These are phyloP conservation scores for Ustilago curta DNA, from an alignment of 1,284 basidiomycete species.

Conservation along the genomic window DNA sequence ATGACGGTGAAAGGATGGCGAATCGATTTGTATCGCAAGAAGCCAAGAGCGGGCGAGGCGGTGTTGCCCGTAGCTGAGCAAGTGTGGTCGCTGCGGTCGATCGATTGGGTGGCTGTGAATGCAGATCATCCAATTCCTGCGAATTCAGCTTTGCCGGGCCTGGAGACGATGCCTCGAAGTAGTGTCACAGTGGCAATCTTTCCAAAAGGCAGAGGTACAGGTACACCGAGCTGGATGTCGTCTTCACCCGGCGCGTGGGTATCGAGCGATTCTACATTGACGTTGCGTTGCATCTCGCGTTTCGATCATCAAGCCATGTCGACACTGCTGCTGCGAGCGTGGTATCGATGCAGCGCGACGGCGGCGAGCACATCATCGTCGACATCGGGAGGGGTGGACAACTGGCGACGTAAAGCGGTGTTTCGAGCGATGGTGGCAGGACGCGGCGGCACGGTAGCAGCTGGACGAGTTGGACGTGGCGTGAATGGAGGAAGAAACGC, in stretches of 20 bases:
- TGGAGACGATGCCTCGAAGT: conserved; percentile 26
- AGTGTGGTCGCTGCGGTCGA: conserved; percentile 27
- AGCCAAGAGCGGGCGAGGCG: conserved; percentile 34
- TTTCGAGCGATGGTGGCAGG: conserved; percentile 52
- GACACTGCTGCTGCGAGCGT: conserved; percentile 39
- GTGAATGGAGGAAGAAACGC: conserved; percentile 42
- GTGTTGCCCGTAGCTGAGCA: conserved; percentile 25
- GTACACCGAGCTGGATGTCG: neutral
- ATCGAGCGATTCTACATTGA: conserved; percentile 13
- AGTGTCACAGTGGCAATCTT: conserved; percentile 35
- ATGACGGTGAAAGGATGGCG: conserved; percentile 51
- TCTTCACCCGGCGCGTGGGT: neutral
- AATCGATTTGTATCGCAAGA: conserved; percentile 48
- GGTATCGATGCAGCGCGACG: conserved; percentile 16
- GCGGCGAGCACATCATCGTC: neutral
- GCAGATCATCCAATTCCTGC: conserved; percentile 11
- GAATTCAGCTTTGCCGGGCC: conserved; percentile 34
- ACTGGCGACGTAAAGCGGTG: conserved; percentile 51
- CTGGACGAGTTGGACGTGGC: conserved; percentile 32
- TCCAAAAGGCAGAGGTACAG: neutral
- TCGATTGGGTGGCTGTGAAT: conserved; percentile 41
- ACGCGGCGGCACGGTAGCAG: conserved; percentile 53
- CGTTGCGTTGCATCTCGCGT: conserved; percentile 44
- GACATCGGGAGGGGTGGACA: conserved; percentile 16
- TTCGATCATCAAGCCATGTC: conserved; percentile 51